Percentiles rank a stretch among this genome's conserved stretches.
phyloP scores from a whole-genome alignment of 139 green algal species.

The Tetraselmis chui region DNA sequence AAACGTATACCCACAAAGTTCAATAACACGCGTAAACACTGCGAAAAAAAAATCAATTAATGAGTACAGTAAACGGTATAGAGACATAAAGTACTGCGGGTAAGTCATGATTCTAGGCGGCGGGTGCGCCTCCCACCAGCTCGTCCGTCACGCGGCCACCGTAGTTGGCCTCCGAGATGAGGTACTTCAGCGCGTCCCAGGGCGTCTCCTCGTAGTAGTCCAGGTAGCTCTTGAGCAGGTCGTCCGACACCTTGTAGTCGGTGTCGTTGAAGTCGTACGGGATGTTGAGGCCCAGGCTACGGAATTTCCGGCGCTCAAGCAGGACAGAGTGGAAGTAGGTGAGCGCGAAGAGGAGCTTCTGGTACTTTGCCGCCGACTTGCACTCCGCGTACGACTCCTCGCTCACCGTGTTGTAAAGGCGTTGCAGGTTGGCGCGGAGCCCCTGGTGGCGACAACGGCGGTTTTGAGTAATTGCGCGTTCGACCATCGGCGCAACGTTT shows the following conservation, averaged over 20 bases:
- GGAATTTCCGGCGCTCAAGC: conserved; percentile 81
- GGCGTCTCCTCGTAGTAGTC: conserved; percentile 73
- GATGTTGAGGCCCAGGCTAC: conserved; percentile 83
- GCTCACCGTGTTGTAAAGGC: conserved; percentile 66
- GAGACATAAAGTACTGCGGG: no score
- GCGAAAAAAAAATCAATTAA: no score
- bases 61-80: no score
- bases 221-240: conserved; percentile 77
- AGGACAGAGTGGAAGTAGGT: conserved; percentile 82
- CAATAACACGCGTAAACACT: no score
- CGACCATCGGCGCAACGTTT: no score
- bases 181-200: conserved; percentile 77
- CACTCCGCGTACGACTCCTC: conserved; percentile 64
- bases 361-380: conserved; percentile 58
- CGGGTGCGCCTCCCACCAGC: no score
- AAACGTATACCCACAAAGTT: no score
- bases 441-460: conserved; percentile 30
- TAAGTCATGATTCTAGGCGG: no score
- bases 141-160: conserved; percentile 71
- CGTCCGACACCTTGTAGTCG: conserved; percentile 75
- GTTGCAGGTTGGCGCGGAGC: conserved; percentile 74
- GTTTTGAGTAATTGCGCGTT: no score
- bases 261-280: conserved; percentile 91
- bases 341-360: conserved; percentile 80
- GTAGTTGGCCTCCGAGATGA: conserved; percentile 80